Conservation (phyloP, 306 rosid species). For the Casuarina cunninghamiana region DNA sequence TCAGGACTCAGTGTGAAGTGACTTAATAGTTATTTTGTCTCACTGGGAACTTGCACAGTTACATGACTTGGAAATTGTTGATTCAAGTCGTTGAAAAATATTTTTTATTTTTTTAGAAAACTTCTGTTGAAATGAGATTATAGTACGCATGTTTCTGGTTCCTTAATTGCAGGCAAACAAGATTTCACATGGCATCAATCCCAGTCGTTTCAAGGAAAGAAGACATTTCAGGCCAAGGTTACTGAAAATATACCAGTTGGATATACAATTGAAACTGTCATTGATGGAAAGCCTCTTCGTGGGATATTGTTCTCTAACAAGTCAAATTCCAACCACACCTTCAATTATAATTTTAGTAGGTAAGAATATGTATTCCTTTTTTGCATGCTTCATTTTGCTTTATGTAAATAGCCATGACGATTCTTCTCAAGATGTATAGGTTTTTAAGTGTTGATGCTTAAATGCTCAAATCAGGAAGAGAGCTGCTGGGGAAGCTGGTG, state of each 20-base stretch:
- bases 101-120: slow-evolving; percentile 6
- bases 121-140: slow-evolving; percentile 18
- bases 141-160: slow-evolving; percentile 14
- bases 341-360: slow-evolving; percentile 56
- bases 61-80: background rate
- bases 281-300: slow-evolving; percentile 89
- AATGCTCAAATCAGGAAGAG: slow-evolving; percentile 67
- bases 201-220: slow-evolving; percentile 49
- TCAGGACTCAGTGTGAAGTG: slow-evolving; percentile 13
- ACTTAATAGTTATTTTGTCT: background rate
- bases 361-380: slow-evolving; percentile 24
- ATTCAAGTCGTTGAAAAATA: slow-evolving; percentile 12
- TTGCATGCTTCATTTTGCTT: background rate
- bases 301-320: slow-evolving; percentile 74
- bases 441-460: slow-evolving; percentile 24
- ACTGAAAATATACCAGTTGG: slow-evolving; percentile 62
- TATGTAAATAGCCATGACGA: background rate
- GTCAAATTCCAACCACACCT: slow-evolving; percentile 36
- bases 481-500: slow-evolving; percentile 48
- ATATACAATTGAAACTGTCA: slow-evolving; percentile 72
- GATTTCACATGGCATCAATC: slow-evolving; percentile 47
- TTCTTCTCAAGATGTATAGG: background rate
- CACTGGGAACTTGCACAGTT: background rate
- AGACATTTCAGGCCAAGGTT: slow-evolving; percentile 74
- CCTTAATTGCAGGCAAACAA: slow-evolving; percentile 50